Evolutionary conservation across 345 rosid genomes (phyloP).

Genomic region (Camelina laxa): DNA sequence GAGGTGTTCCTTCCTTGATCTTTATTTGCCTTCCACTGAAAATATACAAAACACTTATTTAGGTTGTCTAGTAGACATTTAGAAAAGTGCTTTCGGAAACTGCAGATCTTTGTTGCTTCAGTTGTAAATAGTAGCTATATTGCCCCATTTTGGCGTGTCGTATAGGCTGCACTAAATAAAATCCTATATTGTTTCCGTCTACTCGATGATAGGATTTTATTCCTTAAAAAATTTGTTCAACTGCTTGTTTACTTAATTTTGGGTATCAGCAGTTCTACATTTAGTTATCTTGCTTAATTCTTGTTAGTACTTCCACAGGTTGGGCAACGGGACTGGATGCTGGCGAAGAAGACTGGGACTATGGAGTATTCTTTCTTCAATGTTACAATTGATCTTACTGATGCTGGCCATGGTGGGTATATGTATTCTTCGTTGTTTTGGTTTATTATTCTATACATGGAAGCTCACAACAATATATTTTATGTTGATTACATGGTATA

Average conservation of each 20-base stretch:
- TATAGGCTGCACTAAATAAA: neutral
- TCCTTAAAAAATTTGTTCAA: neutral
- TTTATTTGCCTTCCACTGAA: neutral
- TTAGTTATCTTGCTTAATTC: neutral
- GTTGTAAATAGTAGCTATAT: neutral
- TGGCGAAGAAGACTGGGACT: constrained; percentile 61
- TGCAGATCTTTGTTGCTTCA: neutral
- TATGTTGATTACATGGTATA: constrained; percentile 8
- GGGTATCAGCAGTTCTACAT: neutral
- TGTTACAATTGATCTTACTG: constrained; percentile 72
- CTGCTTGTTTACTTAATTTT: neutral
- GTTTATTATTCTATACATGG: neutral
- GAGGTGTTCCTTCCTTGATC: constrained; percentile 17
- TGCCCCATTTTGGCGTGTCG: neutral
- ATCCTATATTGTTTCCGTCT: too few species aligned
- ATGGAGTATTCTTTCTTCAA: constrained; percentile 76
- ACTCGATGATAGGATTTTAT: too few species aligned
- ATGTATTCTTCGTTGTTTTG: constrained; percentile 6
- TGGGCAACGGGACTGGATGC: constrained; percentile 83
- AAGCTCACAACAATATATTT: constrained; percentile 22
- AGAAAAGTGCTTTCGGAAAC: neutral
- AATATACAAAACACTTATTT: neutral
- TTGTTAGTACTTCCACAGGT: constrained; percentile 49
- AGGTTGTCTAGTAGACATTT: neutral
- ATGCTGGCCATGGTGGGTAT: constrained; percentile 88